Base-by-base conservation (phyloP, 768 basidiomycete genomes). In the Pleurotus tuber-regium region DNA sequence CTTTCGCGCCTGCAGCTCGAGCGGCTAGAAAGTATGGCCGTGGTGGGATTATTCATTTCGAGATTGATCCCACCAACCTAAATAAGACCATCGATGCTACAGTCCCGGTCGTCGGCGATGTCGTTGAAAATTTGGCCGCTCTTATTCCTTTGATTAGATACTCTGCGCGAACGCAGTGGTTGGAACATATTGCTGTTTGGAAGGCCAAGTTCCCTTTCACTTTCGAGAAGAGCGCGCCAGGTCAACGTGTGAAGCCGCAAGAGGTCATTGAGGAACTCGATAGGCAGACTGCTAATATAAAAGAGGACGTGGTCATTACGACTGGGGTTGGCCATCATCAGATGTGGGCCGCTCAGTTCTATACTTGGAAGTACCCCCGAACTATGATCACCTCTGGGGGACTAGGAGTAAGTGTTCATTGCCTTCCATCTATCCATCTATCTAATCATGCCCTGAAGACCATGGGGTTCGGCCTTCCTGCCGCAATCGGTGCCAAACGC, bases 241-340 rank as follows among this genome's bases (percentile, higher is more conserved):
- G 86, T 2, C 78, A 76, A 58, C 77, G 77, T 62, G 83, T 94
- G 75, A 99, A 98, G 77, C 96, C 96, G 0, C 97, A 99, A 70
- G 92, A 95, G 69, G 92, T 98, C 49, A 83, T 99, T 30, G 88
- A 93, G 71, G 95, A 95, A 71, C 77, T 99, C 35, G 86, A 98
- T 62, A 74, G 63, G 48, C 89, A 92, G 73, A 84, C 83, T n/a
- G 73, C 73, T 43, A 77, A 87, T 53, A 80, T 73, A 67, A 95
- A 98, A 73, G 87, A 91, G 51, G 84, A 98, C 19, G 80, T 97
- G 30, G 71, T 98, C 62, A 70, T 99, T 47, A 70, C 92, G 11
- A 99, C 97, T 14, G 97, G 97, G 59, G 97, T 99, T 19, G 97
- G 97, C 6, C 97, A 99, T 67, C 97, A 98, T 72, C 96, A 99